These are phyloP conservation scores for Allomyces macrogynus DNA, from an alignment of 192 early-diverging fungal genomes.

Conservation along the genomic window DNA sequence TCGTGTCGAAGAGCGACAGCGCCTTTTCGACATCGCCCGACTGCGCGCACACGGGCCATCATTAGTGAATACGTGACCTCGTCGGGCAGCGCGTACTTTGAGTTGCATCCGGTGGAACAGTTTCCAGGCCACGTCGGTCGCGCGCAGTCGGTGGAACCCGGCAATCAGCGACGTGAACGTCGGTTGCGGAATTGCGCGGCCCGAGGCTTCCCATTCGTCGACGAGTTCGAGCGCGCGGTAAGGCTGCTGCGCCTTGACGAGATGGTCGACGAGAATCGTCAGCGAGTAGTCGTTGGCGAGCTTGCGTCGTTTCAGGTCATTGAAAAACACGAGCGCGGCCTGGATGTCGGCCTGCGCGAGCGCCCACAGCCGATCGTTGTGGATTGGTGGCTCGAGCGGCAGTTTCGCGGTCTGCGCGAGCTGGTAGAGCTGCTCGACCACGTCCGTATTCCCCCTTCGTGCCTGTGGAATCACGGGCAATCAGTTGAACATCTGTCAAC, in stretches of 20 bases:
- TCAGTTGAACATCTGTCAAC: background rate
- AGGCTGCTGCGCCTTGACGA: background rate
- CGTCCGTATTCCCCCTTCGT: background rate
- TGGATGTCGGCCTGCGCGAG: background rate
- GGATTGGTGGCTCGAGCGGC: background rate
- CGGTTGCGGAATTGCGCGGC: background rate
- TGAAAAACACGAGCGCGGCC: background rate
- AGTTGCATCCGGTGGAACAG: background rate
- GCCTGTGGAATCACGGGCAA: background rate
- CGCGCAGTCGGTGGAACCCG: background rate
- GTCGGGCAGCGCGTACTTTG: background rate
- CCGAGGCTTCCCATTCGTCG: background rate
- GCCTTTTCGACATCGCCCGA: background rate
- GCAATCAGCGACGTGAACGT: background rate
- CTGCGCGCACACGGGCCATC: background rate
- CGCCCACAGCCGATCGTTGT: background rate
- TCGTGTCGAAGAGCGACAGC: background rate
- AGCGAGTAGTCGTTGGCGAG: background rate
- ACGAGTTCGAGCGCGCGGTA: background rate
- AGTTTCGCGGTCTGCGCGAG: background rate
- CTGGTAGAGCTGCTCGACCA: background rate
- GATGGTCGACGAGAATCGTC: background rate
- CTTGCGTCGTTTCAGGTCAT: background rate
- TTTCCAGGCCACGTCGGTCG: background rate
- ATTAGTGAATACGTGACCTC: background rate